Evolutionary conservation across 2,329 filamentous ascomycete genomes (phyloP), one percentile per base, ranked within the genome.

Genomic region (Fusarium cicatricum): DNA sequence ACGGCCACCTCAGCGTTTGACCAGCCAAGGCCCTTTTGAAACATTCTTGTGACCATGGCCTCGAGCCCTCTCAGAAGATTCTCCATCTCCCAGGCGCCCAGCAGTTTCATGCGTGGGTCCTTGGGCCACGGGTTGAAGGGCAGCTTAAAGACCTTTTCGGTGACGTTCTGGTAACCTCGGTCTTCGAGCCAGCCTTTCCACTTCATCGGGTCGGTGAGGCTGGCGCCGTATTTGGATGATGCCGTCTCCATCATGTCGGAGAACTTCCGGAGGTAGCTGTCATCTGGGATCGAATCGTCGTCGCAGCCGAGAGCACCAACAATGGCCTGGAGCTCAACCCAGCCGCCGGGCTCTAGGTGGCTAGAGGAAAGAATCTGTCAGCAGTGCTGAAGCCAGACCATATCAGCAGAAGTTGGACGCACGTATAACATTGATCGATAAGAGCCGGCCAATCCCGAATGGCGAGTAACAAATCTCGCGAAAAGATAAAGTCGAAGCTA

Each of bases 101-200:
- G 61, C 32, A 82, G 77, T 64, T 84, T 85, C 52, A 81, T 73
- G 14, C 77, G 77, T 7, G 73, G 73, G 28, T 82, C 78, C 38
- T 78, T 80, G 1, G 80, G 77, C 81, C 82, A 84, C 2, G 75
- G 71, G 57, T 78, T 80, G 48, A 76, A 73, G 0, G 81, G 81
- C 62, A 81, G 75, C 66, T 78, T 79, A 62, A 74, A 79, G 9
- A 79, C 66, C 5, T 74, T 70, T 58, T 83, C 77, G 1, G 70
- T 69, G 0, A 86, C 77, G 53, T 84, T 75, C 34, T 72, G 69
- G 59, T 85, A 85, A 1, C 83, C 84, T 1, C 78, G 80, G 3
- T 79, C 77, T n/a, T 73, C 69, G 43, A 85, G 71, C 56, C 75
- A 74, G 12, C 48, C 47, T 37, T 66, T 70, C 63, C 67, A 72